These are phyloP conservation scores for Lyophyllum semitale DNA, from an alignment of 768 basidiomycete species.

Conservation along the genomic window DNA sequence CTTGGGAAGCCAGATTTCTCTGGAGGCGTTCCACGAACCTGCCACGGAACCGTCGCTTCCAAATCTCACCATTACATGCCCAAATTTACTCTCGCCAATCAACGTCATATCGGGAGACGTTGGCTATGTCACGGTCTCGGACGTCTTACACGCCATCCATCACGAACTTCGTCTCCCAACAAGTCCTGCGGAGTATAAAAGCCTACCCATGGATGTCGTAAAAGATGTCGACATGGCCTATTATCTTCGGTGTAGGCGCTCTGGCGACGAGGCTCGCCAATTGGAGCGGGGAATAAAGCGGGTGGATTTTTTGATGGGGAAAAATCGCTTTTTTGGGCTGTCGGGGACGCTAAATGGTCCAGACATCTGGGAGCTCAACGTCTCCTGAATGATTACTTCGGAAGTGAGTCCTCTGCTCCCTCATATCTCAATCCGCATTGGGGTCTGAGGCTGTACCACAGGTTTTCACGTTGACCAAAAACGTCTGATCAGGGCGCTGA, in stretches of 20 bases:
- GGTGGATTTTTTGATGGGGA: slow-evolving; percentile 54
- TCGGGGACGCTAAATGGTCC: slow-evolving; percentile 42
- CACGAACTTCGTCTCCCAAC: slow-evolving; percentile 47
- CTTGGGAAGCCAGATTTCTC: slow-evolving; percentile 21
- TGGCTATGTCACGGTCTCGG: slow-evolving; percentile 43
- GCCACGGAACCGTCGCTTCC: slow-evolving; percentile 45
- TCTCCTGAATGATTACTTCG: slow-evolving; percentile 20
- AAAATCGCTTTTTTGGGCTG: slow-evolving; percentile 49
- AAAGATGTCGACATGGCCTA: slow-evolving; percentile 47
- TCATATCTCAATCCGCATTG: neutral
- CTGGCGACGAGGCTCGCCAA: slow-evolving; percentile 27
- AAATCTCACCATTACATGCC: slow-evolving; percentile 34
- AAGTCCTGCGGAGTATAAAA: slow-evolving; percentile 44
- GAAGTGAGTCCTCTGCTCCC: neutral
- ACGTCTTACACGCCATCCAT: slow-evolving; percentile 51
- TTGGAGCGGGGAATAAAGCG: slow-evolving; percentile 56
- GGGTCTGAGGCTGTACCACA: too few relatives aligned
- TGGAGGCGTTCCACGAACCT: slow-evolving; percentile 37
- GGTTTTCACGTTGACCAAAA: too few relatives aligned
- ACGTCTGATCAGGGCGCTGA: neutral
- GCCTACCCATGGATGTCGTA: slow-evolving; percentile 30
- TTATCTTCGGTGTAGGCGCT: slow-evolving; percentile 38
- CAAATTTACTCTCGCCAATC: slow-evolving; percentile 33
- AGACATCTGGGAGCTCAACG: slow-evolving; percentile 47
- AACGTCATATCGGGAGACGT: slow-evolving; percentile 32